Conservation (phyloP, 441 rosid genomes). For the Mallotus japonicus region DNA sequence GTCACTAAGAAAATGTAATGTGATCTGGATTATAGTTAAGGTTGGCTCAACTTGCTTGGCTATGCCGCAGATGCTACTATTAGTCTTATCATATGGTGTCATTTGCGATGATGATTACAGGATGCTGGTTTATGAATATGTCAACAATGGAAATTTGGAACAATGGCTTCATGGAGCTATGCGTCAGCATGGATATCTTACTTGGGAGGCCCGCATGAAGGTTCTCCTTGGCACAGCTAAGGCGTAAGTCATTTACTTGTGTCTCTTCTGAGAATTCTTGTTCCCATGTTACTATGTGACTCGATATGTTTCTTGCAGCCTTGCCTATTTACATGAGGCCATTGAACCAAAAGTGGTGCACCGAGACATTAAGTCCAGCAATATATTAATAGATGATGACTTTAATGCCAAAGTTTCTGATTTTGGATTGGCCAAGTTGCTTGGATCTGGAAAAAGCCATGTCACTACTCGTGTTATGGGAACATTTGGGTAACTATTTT, state of each 20-base stretch:
- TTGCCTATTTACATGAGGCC: constrained; percentile 94
- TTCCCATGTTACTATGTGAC: constrained; percentile 21
- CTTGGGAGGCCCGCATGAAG: constrained; percentile 96
- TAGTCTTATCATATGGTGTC: not conserved
- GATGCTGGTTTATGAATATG: constrained; percentile 91
- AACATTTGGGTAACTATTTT: constrained; percentile 72
- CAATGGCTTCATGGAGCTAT: constrained; percentile 98
- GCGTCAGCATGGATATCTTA: constrained; percentile 83
- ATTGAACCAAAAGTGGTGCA: constrained; percentile 99
- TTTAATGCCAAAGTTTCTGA: constrained; percentile 94
- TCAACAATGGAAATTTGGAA: constrained; percentile 92
- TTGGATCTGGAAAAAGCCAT: constrained; percentile 95
- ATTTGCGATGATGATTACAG: constrained; percentile 32
- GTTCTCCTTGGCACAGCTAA: constrained; percentile 88
- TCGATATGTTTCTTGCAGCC: constrained; percentile 46
- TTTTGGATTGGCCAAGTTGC: constrained; percentile 94
- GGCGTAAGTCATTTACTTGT: constrained; percentile 59
- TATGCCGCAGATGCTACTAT: not conserved
- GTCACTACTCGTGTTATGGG: constrained; percentile 99
- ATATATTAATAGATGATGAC: constrained; percentile 82
- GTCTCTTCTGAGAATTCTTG: constrained; percentile 5
- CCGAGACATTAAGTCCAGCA: constrained; percentile 93
- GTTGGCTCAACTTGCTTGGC: not conserved
- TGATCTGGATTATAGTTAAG: not conserved
- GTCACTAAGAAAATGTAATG: not conserved